Base-by-base conservation (phyloP, 306 rosid genomes). In the Echinosophora koreensis region DNA sequence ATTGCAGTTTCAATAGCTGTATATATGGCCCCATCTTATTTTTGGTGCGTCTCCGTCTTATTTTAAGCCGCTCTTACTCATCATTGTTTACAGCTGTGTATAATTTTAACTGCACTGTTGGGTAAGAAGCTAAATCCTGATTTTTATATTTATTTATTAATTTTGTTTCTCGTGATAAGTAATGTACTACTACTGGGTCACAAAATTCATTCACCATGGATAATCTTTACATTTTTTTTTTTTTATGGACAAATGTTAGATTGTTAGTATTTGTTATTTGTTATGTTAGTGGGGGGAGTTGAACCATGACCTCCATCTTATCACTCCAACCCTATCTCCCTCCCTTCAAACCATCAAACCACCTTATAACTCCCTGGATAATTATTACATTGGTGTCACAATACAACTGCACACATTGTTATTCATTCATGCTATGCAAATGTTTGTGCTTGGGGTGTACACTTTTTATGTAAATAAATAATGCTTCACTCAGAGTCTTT, bases 81-180 rank as follows among this genome's bases (percentile, higher is more conserved):
- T 67, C 41, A 12, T n/a, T 50, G 56, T 59, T 65, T 46, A 73
- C 65, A 49, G 80, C 30, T 59, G 47, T 4, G 18, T 77, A 17
- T 34, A 35, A 17, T 34, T 46, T 34, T 46, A 52, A 54, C 66
- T 65, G 47, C 66, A 41, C 39, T 54, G 61, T n/a, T 42, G 56
- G 13, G 66, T 64, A 35, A 64, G 37, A 64, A 9, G 30, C 49
- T 17, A 30, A 37, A 22, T 46, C 47, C 34, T 14, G 32, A 51
- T 1, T 32, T 22, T 64, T 27, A 6, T 0, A 5, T 30, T 42
- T 37, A n/a, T 57, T 34, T 32, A n/a, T 1, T 9, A 12, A 0
- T 8, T 9, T 55, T 16, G 1, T 8, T 8, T 22, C 1, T 22
- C 30, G 13, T 9, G 11, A 3, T 17, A 35, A 7, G 49, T 63